Base-by-base conservation (phyloP, 2,329 filamentous ascomycete species). In the Curvularia eragrostidis region DNA sequence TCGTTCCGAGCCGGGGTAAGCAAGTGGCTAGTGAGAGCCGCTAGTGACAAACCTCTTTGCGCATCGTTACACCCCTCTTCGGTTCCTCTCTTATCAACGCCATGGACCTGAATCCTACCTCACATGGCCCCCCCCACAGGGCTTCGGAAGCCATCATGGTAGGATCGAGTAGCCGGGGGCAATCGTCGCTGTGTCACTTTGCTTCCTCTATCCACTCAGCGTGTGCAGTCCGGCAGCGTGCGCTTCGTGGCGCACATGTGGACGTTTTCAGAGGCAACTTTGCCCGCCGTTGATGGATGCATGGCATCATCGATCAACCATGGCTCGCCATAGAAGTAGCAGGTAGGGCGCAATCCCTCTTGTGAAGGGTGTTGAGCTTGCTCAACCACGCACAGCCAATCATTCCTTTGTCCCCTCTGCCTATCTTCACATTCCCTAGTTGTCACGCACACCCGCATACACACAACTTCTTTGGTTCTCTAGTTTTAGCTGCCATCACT, bases 101-200 rank as follows among this genome's bases (percentile, higher is more conserved):
- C 62, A 57, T 59, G 58, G 62, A 64, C 56, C 58, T 54, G 58
- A 61, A 71, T 75, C 67, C 70, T 59, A 75, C 73, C 66, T 65
- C 59, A 39, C 65, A 64, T 71, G 65, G 64, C 60, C 69, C 67
- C 48, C 4, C 13, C 30, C 3, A 53, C 60, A 23, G 57, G 59
- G 36, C 42, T 41, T 39, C 62, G 42, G 50, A 55, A 50, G 34
- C 39, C 32, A 32, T 55, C 38, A 38, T 53, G 38, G 46, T 42
- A 21, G 23, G 39, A 28, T 55, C 55, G 54, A 62, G 58, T 59
- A 56, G 55, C 54, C 39, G 30, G 48, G 48, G 21, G 58, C 42
- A 49, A 52, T 63, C 63, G 60, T 64, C 51, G 56, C 50, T 52
- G 66, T 70, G 72, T 74, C 63, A 72, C 71, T 67, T 73, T 58